Conservation (phyloP, 805 yeast species). For the Suhomyces xylopsoci region DNA sequence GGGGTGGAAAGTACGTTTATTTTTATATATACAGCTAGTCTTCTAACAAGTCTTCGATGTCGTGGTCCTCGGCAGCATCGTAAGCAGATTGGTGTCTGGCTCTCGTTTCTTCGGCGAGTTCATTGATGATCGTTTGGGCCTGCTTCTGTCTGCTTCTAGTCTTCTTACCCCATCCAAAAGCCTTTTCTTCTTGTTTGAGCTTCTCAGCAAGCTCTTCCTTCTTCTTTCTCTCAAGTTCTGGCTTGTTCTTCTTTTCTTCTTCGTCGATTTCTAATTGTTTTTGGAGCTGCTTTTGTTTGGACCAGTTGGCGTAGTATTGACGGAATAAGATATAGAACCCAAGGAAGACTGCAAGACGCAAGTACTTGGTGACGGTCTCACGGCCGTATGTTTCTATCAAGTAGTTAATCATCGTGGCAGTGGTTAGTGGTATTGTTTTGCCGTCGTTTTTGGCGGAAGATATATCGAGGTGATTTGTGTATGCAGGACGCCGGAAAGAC, state of each 20-base stretch:
- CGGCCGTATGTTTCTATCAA: constrained; percentile 4
- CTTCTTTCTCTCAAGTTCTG: constrained; percentile 33
- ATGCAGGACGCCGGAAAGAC: background rate
- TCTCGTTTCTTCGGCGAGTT: constrained; percentile 37
- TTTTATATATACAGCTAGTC: constrained; percentile 30
- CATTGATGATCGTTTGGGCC: constrained; percentile 54
- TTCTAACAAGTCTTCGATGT: constrained; percentile 65
- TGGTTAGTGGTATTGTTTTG: background rate
- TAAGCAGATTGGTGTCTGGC: constrained; percentile 44
- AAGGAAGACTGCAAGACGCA: constrained; percentile 49
- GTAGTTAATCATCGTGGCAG: background rate
- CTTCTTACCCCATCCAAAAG: constrained; percentile 80
- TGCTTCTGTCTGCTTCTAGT: constrained; percentile 59
- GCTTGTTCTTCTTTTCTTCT: constrained; percentile 36
- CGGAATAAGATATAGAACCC: constrained; percentile 64
- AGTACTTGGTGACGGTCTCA: constrained; percentile 44
- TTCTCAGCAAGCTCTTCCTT: constrained; percentile 28
- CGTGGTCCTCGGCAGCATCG: constrained; percentile 56
- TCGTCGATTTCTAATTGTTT: constrained; percentile 47
- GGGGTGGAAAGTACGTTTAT: background rate
- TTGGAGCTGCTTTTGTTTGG: constrained; percentile 52
- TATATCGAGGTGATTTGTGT: background rate
- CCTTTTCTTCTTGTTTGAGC: constrained; percentile 37
- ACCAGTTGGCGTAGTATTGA: constrained; percentile 52
- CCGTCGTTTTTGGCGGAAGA: background rate